These are phyloP conservation scores for Hemileia vastatrix DNA, from an alignment of 1,284 basidiomycete genomes.

Conservation along the genomic window DNA sequence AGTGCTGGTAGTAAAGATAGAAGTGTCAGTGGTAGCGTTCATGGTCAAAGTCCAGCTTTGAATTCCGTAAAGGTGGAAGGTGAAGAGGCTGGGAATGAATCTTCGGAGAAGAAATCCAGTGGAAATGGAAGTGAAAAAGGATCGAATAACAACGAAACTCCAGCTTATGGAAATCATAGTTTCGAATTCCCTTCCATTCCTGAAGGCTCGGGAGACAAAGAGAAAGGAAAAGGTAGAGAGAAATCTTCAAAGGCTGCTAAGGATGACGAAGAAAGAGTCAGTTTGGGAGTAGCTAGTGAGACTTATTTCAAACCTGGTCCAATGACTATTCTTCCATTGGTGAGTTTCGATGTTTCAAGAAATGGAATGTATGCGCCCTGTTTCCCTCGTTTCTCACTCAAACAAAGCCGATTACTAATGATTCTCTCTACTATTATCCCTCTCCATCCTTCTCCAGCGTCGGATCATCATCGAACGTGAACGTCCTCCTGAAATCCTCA, in stretches of 20 bases:
- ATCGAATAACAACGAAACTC: neutral
- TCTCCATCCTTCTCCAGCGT: slow-evolving; percentile 58
- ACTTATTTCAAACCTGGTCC: slow-evolving; percentile 67
- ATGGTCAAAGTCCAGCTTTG: slow-evolving; percentile 8
- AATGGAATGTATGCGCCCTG: too few relatives aligned
- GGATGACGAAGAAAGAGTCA: slow-evolving; percentile 31
- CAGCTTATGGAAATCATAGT: neutral
- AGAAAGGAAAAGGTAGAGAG: slow-evolving; percentile 36
- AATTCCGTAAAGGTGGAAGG: too few relatives aligned
- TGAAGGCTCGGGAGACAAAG: slow-evolving; percentile 35
- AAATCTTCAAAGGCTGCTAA: slow-evolving; percentile 46
- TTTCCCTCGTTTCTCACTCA: slow-evolving; percentile 28
- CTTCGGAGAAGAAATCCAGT: slow-evolving; percentile 16
- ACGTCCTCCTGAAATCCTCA: slow-evolving; percentile 68
- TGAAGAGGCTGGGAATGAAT: slow-evolving; percentile 1
- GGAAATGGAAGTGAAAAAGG: neutral
- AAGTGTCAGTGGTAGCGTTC: slow-evolving; percentile 47
- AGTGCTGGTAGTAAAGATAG: too few relatives aligned
- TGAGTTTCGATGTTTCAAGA: neutral
- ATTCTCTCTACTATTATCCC: slow-evolving; percentile 47
- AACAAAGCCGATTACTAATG: slow-evolving; percentile 60
- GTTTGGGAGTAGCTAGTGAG: slow-evolving; percentile 61
- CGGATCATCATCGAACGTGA: slow-evolving; percentile 66
- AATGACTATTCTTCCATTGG: too few relatives aligned
- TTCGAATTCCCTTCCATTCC: too few relatives aligned